Evolutionary conservation across 2,329 filamentous ascomycete genomes (phyloP), one percentile per base, ranked within the genome.

Genomic region (Chrysoporthe puriensis): DNA sequence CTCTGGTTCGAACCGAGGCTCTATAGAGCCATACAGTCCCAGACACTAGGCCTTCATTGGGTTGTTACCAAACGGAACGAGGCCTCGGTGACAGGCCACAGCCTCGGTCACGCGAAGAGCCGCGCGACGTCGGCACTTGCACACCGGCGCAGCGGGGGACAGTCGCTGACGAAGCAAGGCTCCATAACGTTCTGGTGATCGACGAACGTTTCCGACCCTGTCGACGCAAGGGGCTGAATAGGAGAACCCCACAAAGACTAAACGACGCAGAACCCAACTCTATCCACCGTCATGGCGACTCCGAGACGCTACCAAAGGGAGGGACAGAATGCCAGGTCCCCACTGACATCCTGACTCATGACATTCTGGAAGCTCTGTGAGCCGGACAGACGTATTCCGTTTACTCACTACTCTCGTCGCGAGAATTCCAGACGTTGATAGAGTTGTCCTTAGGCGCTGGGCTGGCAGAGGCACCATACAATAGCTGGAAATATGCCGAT

Each of bases 151-250:
- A 52, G 48, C 48, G 48, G 48, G 48, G 48, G 48, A 52, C 48
- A 52, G 48, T 52, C 48, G 48, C 48, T 52, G 48, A 52, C 48
- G 21, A 52, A 52, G 48, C 48, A 62, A 26, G 36, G n/a, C 6
- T 26, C 34, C 26, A 36, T 18, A 21, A 48, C 48, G 26, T 21
- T 36, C 32, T 26, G 48, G 40, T 42, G 63, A 60, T 61, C 63
- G 32, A 26, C 52, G 40, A 52, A 50, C 44, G n/a, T 52, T 61
- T 48, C 40, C 56, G 26, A 9, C 61, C 40, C 62, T 50, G 52
- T 63, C 43, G 54, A 60, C 42, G 57, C 54, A 50, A 52, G 60
- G 43, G 42, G 48, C 62, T 67, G 67, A 67, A 67, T 58, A 69
- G 67, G 64, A 60, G 61, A 59, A 40, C 16, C 26, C 62, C 43